phyloP scores from a whole-genome alignment of 768 basidiomycete species.

The Pleurotus giganteus region DNA sequence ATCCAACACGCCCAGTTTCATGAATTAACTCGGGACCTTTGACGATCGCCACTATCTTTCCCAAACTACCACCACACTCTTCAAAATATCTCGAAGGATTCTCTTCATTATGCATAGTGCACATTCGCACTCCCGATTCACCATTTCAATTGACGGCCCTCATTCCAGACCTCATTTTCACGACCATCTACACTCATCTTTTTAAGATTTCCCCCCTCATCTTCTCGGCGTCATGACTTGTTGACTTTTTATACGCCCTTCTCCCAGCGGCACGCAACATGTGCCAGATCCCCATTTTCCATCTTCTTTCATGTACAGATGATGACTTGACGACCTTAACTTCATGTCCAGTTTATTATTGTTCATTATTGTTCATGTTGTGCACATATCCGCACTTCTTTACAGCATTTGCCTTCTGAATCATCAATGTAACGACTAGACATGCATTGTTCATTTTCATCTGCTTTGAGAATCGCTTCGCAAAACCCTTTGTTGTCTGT shows the following conservation, averaged over 20 bases:
- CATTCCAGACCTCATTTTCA: neutral
- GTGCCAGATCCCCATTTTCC: slow-evolving; percentile 5
- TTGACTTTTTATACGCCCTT: neutral
- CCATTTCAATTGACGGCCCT: too few relatives aligned
- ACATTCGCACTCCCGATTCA: neutral
- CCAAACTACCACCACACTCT: neutral
- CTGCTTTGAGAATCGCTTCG: slow-evolving; percentile 27
- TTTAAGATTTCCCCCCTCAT: neutral
- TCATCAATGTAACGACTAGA: slow-evolving; percentile 70
- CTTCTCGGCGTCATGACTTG: slow-evolving; percentile 10
- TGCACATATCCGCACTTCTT: slow-evolving; percentile 2
- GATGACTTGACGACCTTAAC: slow-evolving; percentile 9
- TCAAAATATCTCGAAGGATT: slow-evolving; percentile 3
- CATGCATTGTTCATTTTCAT: slow-evolving; percentile 45
- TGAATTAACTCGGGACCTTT: slow-evolving; percentile 36
- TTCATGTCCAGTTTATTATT: slow-evolving; percentile 6
- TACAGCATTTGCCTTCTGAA: slow-evolving; percentile 17
- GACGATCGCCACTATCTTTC: neutral
- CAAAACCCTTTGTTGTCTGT: slow-evolving; percentile 21
- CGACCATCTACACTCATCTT: slow-evolving; percentile 1
- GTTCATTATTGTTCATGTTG: slow-evolving; percentile 8
- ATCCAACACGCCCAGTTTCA: slow-evolving; percentile 43
- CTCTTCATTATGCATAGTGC: neutral
- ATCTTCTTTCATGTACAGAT: slow-evolving; percentile 9
- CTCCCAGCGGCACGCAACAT: neutral